A percentile compares a stretch with the other conserved stretches of the same genome.
Conservation (phyloP, 345 rosid species). For the Hibiscus syriacus region DNA sequence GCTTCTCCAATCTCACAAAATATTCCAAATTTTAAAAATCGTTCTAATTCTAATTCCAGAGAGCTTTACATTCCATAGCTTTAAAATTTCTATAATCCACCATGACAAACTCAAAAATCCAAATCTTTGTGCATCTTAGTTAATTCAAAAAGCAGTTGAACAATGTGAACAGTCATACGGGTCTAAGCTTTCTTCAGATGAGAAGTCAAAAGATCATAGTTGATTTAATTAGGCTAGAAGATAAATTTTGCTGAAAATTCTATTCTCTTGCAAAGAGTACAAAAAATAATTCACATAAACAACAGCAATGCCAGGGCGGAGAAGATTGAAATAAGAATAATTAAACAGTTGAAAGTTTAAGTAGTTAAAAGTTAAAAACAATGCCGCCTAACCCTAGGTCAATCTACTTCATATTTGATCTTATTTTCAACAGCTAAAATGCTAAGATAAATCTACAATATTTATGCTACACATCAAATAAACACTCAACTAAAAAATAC, state of each 20-base stretch:
- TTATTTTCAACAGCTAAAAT: too few species aligned
- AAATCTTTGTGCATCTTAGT: background rate
- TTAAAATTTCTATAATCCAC: background rate
- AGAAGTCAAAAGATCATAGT: background rate
- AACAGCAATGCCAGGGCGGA: background rate
- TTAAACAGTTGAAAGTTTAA: background rate
- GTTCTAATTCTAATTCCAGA: background rate
- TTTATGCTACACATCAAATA: background rate
- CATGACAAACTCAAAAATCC: background rate
- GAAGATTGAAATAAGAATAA: background rate
- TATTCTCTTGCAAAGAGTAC: too few species aligned
- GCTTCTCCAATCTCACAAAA: background rate
- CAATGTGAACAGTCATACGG: background rate
- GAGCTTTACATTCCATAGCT: background rate
- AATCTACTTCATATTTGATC: background rate
- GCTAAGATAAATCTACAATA: background rate
- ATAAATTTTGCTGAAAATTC: too few species aligned
- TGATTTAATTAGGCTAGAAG: background rate
- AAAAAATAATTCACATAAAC: background rate
- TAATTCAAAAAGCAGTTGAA: background rate
- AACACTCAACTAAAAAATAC: background rate
- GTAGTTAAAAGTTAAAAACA: background rate
- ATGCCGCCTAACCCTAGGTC: background rate
- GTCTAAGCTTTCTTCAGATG: background rate
- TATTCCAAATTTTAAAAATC: background rate